Evolutionary conservation across 192 early-diverging fungal genomes (phyloP).

Genomic region (Coemansia sp.): DNA sequence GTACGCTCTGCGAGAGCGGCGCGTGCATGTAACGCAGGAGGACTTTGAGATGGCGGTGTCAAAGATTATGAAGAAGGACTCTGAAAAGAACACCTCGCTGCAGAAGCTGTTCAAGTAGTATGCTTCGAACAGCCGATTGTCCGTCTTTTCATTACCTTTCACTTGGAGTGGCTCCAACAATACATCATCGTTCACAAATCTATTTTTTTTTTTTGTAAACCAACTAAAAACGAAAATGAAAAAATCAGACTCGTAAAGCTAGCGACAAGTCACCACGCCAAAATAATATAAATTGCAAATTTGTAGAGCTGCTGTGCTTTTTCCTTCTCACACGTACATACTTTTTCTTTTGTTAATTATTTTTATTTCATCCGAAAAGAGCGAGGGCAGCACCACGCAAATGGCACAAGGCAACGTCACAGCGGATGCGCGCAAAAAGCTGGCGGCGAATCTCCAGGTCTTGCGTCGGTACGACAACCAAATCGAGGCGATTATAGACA

Average conservation of each 20-base stretch:
- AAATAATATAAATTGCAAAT: too few relatives aligned
- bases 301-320: too few relatives aligned
- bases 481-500: slow-evolving; percentile 79
- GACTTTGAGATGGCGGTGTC: slow-evolving; percentile 99
- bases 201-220: too few relatives aligned
- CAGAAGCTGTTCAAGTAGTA: slow-evolving; percentile 96
- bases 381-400: too few relatives aligned
- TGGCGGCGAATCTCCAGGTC: slow-evolving; percentile 73
- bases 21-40: slow-evolving; percentile 99
- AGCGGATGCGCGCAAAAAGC: slow-evolving; percentile 46
- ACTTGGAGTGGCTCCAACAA: neutral
- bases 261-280: too few relatives aligned
- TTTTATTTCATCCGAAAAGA: too few relatives aligned
- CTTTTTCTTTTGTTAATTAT: too few relatives aligned
- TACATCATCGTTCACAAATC: too few relatives aligned
- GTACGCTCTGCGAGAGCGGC: slow-evolving; percentile 89
- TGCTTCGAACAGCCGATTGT: neutral
- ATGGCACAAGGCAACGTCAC: slow-evolving; percentile 51
- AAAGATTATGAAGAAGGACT: slow-evolving; percentile 99
- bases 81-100: slow-evolving; percentile 93
- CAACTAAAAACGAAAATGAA: too few relatives aligned
- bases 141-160: neutral
- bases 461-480: slow-evolving; percentile 76
- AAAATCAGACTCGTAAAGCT: too few relatives aligned
- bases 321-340: too few relatives aligned